A percentile compares a stretch with the other conserved stretches of the same genome.
Conservation (phyloP, 176 grass and related monocot species). For the Dactylis glomerata region DNA sequence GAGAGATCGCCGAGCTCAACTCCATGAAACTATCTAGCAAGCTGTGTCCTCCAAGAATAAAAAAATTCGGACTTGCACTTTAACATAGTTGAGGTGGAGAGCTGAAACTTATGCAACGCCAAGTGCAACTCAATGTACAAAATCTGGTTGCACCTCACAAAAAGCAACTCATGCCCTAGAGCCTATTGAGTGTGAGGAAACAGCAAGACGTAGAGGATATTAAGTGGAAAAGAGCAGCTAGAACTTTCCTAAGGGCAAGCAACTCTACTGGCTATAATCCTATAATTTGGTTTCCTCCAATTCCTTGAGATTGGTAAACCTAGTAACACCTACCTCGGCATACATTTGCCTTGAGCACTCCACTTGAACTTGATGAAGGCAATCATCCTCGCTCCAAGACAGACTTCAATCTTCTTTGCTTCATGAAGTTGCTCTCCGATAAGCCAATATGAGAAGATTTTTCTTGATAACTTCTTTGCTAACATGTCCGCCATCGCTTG, state of each 20-base stretch:
- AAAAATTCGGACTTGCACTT: background rate
- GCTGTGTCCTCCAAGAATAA: background rate
- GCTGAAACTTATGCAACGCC: background rate
- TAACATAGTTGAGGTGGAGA: background rate
- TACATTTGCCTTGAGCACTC: background rate
- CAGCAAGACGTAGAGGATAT: background rate
- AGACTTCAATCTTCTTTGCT: background rate
- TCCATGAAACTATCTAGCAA: background rate
- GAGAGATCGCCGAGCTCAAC: background rate
- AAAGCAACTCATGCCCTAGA: background rate
- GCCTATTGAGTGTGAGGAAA: background rate
- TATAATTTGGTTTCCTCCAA: background rate
- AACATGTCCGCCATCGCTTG: background rate
- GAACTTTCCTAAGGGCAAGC: background rate
- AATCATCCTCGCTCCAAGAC: background rate
- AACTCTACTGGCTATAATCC: background rate
- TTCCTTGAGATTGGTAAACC: background rate
- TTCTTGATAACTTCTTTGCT: background rate
- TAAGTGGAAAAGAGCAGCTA: background rate
- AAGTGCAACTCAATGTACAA: background rate
- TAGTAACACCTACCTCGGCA: background rate
- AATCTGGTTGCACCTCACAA: background rate
- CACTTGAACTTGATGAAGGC: background rate
- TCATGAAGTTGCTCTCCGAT: background rate
- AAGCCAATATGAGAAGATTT: slow-evolving; percentile 4